Evolutionary conservation across 1,284 basidiomycete genomes (phyloP).

Genomic region (Sporisorium iseilematis-ciliati): DNA sequence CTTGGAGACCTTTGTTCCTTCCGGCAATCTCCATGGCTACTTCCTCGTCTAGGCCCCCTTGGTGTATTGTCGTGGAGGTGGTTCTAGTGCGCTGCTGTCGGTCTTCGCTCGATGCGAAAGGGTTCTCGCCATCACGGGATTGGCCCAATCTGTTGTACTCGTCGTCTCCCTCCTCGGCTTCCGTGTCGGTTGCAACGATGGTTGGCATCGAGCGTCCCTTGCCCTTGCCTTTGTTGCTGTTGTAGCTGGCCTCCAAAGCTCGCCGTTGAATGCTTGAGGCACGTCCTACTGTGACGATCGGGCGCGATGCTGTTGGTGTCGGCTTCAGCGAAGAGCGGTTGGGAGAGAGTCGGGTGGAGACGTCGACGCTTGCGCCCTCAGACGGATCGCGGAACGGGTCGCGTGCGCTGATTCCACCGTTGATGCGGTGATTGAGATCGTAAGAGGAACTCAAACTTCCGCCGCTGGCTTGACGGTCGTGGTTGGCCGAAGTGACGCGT

Average conservation of each 20-base stretch:
- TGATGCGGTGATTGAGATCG: neutral
- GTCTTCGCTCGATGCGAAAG: constrained; percentile 37
- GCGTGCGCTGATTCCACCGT: constrained; percentile 4
- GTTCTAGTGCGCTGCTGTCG: constrained; percentile 5
- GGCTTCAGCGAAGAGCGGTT: constrained; percentile 35
- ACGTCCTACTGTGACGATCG: constrained; percentile 58
- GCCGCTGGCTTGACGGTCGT: constrained; percentile 14
- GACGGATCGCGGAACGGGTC: constrained; percentile 47
- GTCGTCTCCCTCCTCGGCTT: constrained; percentile 23
- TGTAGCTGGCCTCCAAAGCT: constrained; percentile 30
- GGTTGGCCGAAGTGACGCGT: constrained; percentile 24
- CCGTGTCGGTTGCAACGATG: constrained; percentile 55
- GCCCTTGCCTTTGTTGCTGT: constrained; percentile 22
- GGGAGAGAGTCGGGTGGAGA: neutral
- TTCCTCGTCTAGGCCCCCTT: constrained; percentile 46
- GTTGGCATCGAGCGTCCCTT: constrained; percentile 48
- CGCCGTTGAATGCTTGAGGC: constrained; percentile 49
- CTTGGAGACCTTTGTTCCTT: constrained; percentile 9
- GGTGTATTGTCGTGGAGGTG: constrained; percentile 42
- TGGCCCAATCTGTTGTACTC: neutral
- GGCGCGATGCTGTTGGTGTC: constrained; percentile 42
- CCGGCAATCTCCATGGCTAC: constrained; percentile 43
- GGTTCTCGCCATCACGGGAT: constrained; percentile 13
- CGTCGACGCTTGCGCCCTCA: constrained; percentile 5
- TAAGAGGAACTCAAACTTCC: constrained; percentile 10